Evolutionary conservation across 23 red algal species (phyloP).

Genomic region (Pyropia haitanensis): DNA sequence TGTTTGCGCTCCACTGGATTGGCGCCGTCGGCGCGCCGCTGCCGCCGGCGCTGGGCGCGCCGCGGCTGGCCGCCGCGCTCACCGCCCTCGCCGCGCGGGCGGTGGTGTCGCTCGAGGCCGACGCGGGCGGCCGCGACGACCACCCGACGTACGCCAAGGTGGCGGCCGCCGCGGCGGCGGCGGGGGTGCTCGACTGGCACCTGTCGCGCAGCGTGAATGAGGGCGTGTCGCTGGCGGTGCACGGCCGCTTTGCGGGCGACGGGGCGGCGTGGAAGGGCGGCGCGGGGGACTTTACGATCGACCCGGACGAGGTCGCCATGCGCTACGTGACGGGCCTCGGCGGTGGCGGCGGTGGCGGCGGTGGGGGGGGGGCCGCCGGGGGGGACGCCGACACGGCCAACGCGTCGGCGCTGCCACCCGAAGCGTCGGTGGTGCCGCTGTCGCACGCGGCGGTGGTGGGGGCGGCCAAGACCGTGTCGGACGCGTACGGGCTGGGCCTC

Average conservation of each 20-base stretch:
- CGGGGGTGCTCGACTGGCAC: slow-evolving; percentile 40
- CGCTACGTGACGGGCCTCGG: slow-evolving; percentile 6
- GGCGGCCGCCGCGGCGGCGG: slow-evolving; percentile 7
- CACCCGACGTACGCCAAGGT: slow-evolving; percentile 24
- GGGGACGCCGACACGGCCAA: neutral
- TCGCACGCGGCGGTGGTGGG: slow-evolving; percentile 38
- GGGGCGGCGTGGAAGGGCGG: slow-evolving; percentile 62
- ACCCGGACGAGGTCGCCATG: slow-evolving; percentile 57
- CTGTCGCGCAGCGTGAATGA: slow-evolving; percentile 57
- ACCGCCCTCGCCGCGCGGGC: slow-evolving; percentile 16
- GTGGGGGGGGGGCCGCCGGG: neutral
- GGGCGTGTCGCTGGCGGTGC: slow-evolving; percentile 53
- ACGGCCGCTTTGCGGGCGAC: slow-evolving; percentile 20
- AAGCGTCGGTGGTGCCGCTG: slow-evolving; percentile 30
- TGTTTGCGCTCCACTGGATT: slow-evolving; percentile 73
- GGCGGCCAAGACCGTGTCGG: slow-evolving; percentile 49
- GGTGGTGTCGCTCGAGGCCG: slow-evolving; percentile 26
- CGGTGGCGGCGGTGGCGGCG: neutral
- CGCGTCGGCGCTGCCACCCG: slow-evolving; percentile 1
- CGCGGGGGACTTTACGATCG: slow-evolving; percentile 53
- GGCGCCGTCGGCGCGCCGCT: slow-evolving; percentile 72
- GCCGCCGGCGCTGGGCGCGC: slow-evolving; percentile 19
- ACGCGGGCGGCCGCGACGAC: slow-evolving; percentile 12
- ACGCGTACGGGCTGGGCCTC: slow-evolving; percentile 35
- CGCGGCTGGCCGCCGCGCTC: slow-evolving; percentile 35